These are phyloP conservation scores for Ophiocordyceps camponoti-floridani DNA, from an alignment of 2,329 filamentous ascomycete species.

Conservation along the genomic window DNA sequence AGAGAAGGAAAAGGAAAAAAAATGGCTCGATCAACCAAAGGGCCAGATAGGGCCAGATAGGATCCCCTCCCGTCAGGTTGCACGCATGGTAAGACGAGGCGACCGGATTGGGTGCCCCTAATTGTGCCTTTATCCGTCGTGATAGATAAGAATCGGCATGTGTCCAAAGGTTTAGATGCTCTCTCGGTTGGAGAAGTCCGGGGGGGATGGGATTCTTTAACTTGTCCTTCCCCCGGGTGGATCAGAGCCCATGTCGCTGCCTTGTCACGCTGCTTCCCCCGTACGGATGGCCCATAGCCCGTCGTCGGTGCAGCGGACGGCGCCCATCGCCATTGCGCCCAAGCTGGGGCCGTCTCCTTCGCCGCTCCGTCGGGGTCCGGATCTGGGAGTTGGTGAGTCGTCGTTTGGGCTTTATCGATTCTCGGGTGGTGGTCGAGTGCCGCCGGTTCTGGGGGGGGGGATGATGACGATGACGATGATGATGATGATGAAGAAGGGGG, in stretches of 20 bases:
- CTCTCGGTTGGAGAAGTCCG: too few relatives aligned
- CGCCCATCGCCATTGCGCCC: conserved; percentile 48
- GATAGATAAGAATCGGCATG: too few relatives aligned
- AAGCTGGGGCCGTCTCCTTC: conserved; percentile 29
- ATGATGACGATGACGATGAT: background rate
- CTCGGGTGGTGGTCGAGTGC: conserved; percentile 30
- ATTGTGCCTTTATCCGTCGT: too few relatives aligned
- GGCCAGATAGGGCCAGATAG: too few relatives aligned
- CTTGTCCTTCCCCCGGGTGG: too few relatives aligned
- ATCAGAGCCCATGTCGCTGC: background rate
- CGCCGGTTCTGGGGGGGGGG: too few relatives aligned
- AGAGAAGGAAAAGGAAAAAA: too few relatives aligned
- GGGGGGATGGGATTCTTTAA: too few relatives aligned
- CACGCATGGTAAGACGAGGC: too few relatives aligned
- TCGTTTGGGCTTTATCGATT: conserved; percentile 53
- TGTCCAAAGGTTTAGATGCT: background rate
- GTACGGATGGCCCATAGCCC: conserved; percentile 29
- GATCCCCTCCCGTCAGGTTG: too few relatives aligned
- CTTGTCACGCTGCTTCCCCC: background rate
- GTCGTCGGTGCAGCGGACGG: conserved; percentile 37
- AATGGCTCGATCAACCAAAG: too few relatives aligned
- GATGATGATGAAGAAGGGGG: conserved; percentile 49
- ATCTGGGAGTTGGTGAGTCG: conserved; percentile 31
- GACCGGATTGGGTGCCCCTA: too few relatives aligned
- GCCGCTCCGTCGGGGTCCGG: conserved; percentile 20